Base-by-base conservation (phyloP, 192 early-diverging fungal species). In the Irineochytrium annulatum region DNA sequence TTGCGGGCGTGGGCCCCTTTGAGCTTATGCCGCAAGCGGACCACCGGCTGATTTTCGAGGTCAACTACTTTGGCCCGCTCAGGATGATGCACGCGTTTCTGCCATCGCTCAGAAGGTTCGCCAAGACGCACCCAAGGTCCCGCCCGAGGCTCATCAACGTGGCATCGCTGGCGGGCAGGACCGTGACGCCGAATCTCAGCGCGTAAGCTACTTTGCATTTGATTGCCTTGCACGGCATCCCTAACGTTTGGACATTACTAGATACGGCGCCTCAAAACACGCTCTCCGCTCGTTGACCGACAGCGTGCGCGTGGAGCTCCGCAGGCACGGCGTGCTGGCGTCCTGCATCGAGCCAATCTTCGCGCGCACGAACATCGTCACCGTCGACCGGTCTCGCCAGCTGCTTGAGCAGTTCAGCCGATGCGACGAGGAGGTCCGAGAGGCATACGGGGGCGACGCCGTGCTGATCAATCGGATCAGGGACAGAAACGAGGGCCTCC, bases 131-230 rank as follows among this genome's bases (percentile, higher is more conserved):
- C 43, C 39, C 32, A 11, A 48, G n/a, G 27, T 33, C 33, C 19
- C 49, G 33, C 2, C 70, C 71, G 14, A 61, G 71, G 3, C 55
- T 73, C 51, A 59, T 73, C 37, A 67, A 57, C 45, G 71, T 73
- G 27, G 35, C 62, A 3, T 73, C 69, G 19, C 44, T 69, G 34
- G 63, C 71, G 14, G 68, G 62, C 8, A 44, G 63, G 1, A 34
- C 44, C 22, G 28, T 28, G 8, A 8, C 29, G 14, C 69, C 69
- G 3, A 28, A 19, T 33, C 27, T 70, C 24, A n/a, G 35, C 17
- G 67, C 61, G 4, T 72, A 77, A 29, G 67, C 67, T n/a, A 68
- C 77, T 76, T 46, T 72, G 75, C 5, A 80, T 81, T 48, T 58
- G 71, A 44, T 77, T 80, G 19, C 34, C 63, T 6, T 14, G 55